phyloP scores from a whole-genome alignment of 371 early-diverging fungal species.

The Rhizopus delemar region DNA sequence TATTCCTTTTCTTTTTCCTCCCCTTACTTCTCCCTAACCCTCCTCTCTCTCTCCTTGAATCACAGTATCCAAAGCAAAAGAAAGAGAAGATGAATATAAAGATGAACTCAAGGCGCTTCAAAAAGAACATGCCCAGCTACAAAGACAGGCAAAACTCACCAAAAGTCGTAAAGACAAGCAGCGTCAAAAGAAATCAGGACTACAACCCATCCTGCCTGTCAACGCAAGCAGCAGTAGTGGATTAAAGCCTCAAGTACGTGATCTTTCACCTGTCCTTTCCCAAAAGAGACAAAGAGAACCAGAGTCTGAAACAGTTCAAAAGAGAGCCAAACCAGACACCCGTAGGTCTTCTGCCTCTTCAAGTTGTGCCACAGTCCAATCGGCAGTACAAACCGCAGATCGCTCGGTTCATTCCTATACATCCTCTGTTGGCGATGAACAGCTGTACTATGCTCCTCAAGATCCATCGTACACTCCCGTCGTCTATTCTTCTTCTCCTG shows the following conservation, averaged over 20 bases:
- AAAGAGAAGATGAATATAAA: neutral
- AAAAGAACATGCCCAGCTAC: conserved; percentile 2
- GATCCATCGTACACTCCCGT: neutral
- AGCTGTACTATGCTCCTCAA: neutral
- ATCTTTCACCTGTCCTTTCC: neutral
- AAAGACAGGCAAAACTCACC: neutral
- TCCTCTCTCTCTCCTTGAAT: neutral
- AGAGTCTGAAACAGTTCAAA: neutral
- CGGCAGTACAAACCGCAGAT: neutral
- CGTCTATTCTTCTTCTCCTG: neutral
- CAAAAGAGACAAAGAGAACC: neutral
- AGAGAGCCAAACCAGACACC: neutral
- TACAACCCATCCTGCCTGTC: neutral
- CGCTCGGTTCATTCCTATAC: neutral
- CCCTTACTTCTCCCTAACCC: neutral
- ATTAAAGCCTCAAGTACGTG: neutral
- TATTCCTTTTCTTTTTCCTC: neutral
- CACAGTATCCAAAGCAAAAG: neutral
- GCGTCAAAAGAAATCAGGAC: neutral
- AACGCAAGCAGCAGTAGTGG: neutral
- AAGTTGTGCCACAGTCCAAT: neutral
- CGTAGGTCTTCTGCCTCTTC: neutral
- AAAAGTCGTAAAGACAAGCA: no score
- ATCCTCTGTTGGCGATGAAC: no score
- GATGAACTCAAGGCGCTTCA: neutral